A percentile compares a stretch with the other conserved stretches of the same genome.
These are phyloP conservation scores for Phaeolepiota aurea DNA, from an alignment of 768 basidiomycete species.

Conservation along the genomic window DNA sequence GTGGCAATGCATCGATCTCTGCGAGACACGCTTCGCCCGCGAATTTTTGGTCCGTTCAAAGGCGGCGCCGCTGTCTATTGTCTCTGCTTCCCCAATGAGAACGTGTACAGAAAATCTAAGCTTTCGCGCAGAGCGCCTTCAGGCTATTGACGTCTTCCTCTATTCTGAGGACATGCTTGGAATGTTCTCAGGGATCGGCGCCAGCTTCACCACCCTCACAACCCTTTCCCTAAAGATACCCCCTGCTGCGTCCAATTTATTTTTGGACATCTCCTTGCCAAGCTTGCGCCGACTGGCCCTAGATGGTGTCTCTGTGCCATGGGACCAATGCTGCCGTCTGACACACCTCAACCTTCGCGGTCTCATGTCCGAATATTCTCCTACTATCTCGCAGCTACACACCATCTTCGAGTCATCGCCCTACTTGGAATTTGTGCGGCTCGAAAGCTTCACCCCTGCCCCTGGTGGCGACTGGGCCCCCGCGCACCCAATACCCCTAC, in stretches of 20 bases:
- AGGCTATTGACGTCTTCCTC: constrained; percentile 26
- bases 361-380: constrained; percentile 19
- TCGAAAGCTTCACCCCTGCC: constrained; percentile 19
- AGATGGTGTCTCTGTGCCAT: constrained; percentile 23
- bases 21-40: constrained; percentile 20
- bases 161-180: constrained; percentile 23
- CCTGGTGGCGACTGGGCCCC: not conserved
- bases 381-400: constrained; percentile 23
- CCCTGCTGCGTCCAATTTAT: constrained; percentile 16
- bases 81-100: constrained; percentile 19
- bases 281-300: constrained; percentile 22
- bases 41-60: constrained; percentile 27
- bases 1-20: constrained; percentile 31
- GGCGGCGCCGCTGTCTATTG: constrained; percentile 24
- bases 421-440: constrained; percentile 19
- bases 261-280: constrained; percentile 17
- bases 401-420: constrained; percentile 24
- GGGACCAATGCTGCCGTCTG: constrained; percentile 23
- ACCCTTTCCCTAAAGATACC: constrained; percentile 26
- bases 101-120: constrained; percentile 16
- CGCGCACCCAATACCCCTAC: constrained; percentile 10
- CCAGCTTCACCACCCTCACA: constrained; percentile 16
- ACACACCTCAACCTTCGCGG: constrained; percentile 25
- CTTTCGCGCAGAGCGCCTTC: constrained; percentile 19
- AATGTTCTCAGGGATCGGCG: constrained; percentile 20